Percentiles rank a stretch among this genome's conserved stretches.
phyloP scores from a whole-genome alignment of 78 protist genomes.

The Goniomonas avonlea region DNA sequence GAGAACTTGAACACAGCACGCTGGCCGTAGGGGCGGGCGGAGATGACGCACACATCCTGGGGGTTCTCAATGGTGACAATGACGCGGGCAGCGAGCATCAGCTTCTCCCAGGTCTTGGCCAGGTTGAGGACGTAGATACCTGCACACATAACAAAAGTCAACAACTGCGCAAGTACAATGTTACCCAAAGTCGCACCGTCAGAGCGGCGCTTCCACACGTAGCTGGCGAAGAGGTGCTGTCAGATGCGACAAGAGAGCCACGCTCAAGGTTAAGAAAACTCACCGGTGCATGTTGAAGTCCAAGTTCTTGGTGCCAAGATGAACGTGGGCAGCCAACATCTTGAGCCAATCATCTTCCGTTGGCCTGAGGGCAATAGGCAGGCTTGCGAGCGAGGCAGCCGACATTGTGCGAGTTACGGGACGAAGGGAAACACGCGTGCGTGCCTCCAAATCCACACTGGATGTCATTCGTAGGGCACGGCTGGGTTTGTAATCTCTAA shows the following conservation, averaged over 20 bases:
- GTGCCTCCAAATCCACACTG: background rate
- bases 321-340: slow-evolving; percentile 88
- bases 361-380: slow-evolving; percentile 53
- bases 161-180: too few species aligned
- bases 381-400: background rate
- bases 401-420: background rate
- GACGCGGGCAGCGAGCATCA: slow-evolving; percentile 97
- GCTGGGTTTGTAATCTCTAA: too few species aligned
- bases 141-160: too few species aligned
- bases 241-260: too few species aligned
- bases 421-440: background rate
- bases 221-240: too few species aligned
- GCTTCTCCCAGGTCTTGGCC: slow-evolving; percentile 97
- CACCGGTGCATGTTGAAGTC: slow-evolving; percentile 68
- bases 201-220: slow-evolving; percentile 82
- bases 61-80: slow-evolving; percentile 98
- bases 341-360: slow-evolving; percentile 86
- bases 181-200: slow-evolving; percentile 59
- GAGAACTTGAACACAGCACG: slow-evolving; percentile 98
- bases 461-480: too few species aligned
- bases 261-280: too few species aligned
- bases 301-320: slow-evolving; percentile 85
- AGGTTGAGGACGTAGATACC: slow-evolving; percentile 92
- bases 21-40: slow-evolving; percentile 87
- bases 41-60: slow-evolving; percentile 67